Percentiles rank a stretch among this genome's conserved stretches.
Conservation (phyloP, 1,284 basidiomycete species). For the Rhodotorula sp. region DNA sequence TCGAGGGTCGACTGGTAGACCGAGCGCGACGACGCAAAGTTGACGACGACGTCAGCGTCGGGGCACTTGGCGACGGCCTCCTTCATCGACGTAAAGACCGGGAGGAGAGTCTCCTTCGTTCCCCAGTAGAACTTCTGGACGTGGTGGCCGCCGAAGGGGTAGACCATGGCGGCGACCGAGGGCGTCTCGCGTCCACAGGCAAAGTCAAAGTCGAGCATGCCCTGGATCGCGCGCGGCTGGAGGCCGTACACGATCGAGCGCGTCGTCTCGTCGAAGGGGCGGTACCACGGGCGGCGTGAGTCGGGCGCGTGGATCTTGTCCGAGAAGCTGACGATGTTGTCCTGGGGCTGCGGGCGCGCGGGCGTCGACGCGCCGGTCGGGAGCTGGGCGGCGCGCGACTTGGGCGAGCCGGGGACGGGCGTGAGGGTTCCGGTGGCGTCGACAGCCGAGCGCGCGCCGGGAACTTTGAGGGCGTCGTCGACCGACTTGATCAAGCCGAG, state of each 20-base stretch:
- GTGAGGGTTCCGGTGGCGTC: conserved; percentile 28
- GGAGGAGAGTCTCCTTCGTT: conserved; percentile 95
- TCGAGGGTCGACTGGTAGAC: conserved; percentile 95
- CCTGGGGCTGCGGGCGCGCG: conserved; percentile 72
- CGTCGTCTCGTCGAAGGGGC: conserved; percentile 87
- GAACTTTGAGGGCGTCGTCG: conserved; percentile 28
- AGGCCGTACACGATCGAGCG: conserved; percentile 97
- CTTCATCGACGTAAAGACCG: conserved; percentile 89
- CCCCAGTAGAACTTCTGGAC: conserved; percentile 98
- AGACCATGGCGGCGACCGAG: conserved; percentile 98
- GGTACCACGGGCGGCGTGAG: conserved; percentile 66
- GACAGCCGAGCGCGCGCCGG: neutral
- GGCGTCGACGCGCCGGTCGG: conserved; percentile 50
- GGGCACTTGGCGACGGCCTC: conserved; percentile 95
- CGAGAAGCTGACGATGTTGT: conserved; percentile 55
- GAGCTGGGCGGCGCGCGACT: conserved; percentile 13
- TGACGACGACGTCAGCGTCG: conserved; percentile 96
- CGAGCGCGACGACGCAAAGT: conserved; percentile 93
- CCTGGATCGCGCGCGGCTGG: conserved; percentile 98
- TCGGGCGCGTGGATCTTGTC: conserved; percentile 75
- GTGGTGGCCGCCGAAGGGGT: conserved; percentile 99
- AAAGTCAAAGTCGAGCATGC: conserved; percentile 99
- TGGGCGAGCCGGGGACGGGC: conserved; percentile 34
- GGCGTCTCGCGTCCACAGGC: conserved; percentile 92
- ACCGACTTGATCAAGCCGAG: conserved; percentile 66